Conservation (phyloP, 2,329 filamentous ascomycete species). For the Fusarium irregulare region DNA sequence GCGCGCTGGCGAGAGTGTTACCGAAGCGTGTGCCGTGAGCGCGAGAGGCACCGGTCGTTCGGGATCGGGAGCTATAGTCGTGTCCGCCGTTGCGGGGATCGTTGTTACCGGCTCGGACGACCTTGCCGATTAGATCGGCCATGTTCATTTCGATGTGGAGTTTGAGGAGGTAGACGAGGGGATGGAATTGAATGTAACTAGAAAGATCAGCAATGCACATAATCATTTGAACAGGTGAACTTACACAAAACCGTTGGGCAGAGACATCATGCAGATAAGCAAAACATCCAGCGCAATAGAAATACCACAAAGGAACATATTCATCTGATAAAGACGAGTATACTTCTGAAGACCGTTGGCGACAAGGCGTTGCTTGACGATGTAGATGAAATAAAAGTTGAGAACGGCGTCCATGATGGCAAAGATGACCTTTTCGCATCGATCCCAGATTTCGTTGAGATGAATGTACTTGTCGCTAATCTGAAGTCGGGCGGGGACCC, state of each 20-base stretch:
- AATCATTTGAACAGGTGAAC: background rate
- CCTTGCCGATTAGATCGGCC: conserved; percentile 47
- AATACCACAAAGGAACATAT: conserved; percentile 45
- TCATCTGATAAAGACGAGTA: conserved; percentile 56
- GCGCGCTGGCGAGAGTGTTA: conserved; percentile 34
- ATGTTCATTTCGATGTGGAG: conserved; percentile 48
- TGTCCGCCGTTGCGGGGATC: conserved; percentile 19
- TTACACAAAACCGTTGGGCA: conserved; percentile 46
- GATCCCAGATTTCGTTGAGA: conserved; percentile 62
- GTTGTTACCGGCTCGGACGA: conserved; percentile 41
- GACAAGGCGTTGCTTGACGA: conserved; percentile 58
- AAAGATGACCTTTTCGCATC: conserved; percentile 62
- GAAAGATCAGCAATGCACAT: background rate
- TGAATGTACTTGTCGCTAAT: conserved; percentile 52
- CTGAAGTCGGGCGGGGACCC: conserved; percentile 61
- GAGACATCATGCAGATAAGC: conserved; percentile 46
- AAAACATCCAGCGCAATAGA: conserved; percentile 47
- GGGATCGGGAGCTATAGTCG: conserved; percentile 39
- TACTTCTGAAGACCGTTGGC: conserved; percentile 63
- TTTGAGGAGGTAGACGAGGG: conserved; percentile 45
- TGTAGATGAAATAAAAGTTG: conserved; percentile 60
- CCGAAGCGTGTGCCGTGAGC: conserved; percentile 33
- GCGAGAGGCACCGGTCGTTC: conserved; percentile 20
- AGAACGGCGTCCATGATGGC: conserved; percentile 59
- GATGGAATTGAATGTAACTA: conserved; percentile 47